A percentile compares a stretch with the other conserved stretches of the same genome.
These are phyloP conservation scores for Petunia secreta DNA, from an alignment of 257 asterid species.

Conservation along the genomic window DNA sequence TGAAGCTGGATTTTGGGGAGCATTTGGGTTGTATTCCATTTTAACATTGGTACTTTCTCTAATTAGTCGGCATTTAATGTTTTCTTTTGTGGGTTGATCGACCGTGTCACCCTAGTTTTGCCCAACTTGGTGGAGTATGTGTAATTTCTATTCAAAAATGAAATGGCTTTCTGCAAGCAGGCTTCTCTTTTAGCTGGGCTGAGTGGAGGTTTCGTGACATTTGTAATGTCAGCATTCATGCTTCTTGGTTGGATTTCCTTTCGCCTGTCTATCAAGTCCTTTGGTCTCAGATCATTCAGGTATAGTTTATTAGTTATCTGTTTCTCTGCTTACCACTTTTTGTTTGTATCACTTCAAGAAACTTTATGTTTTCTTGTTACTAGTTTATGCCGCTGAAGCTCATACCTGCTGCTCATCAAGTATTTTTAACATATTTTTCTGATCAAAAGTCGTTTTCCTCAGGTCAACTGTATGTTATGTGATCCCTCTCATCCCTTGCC, in stretches of 20 bases:
- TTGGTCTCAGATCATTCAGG: slow-evolving; percentile 81
- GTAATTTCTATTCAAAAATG: slow-evolving; percentile 10
- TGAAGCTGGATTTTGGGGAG: slow-evolving; percentile 99
- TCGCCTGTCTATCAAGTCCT: slow-evolving; percentile 55
- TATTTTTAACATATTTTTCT: slow-evolving; percentile 28
- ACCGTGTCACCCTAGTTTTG: slow-evolving; percentile 7
- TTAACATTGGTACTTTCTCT: slow-evolving; percentile 62
- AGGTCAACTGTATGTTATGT: slow-evolving; percentile 87
- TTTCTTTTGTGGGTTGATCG: slow-evolving; percentile 21
- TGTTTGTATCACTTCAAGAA: not conserved
- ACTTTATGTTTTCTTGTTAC: slow-evolving; percentile 23
- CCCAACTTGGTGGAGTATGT: slow-evolving; percentile 3
- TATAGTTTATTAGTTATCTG: slow-evolving; percentile 29
- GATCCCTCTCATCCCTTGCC: slow-evolving; percentile 73
- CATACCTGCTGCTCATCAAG: slow-evolving; percentile 17
- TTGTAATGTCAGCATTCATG: slow-evolving; percentile 68
- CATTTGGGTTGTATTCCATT: slow-evolving; percentile 87
- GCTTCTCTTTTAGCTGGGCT: slow-evolving; percentile 77
- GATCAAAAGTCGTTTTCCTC: slow-evolving; percentile 45
- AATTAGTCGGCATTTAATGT: slow-evolving; percentile 1
- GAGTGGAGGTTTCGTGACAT: slow-evolving; percentile 88
- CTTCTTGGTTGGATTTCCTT: slow-evolving; percentile 83
- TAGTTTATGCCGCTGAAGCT: slow-evolving; percentile 16
- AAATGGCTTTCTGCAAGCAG: slow-evolving; percentile 56
- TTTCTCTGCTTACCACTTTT: slow-evolving; percentile 16